Conservation (phyloP, 2,329 filamentous ascomycete species). For the Scorias spongiosa region DNA sequence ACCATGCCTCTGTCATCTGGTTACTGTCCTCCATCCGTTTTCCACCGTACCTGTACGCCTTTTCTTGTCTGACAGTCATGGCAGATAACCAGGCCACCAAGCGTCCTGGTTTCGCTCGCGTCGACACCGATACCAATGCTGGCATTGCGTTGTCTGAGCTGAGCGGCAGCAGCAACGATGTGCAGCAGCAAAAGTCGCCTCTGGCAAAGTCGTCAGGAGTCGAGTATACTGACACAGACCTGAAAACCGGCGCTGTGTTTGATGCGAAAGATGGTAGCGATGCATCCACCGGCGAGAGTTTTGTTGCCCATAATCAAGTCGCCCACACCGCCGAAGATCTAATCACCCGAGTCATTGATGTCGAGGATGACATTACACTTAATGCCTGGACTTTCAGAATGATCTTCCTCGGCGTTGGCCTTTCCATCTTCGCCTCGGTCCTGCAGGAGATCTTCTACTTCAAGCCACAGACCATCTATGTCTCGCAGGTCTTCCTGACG, state of each 20-base stretch:
- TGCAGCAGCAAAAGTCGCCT: not conserved
- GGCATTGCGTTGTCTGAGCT: not conserved
- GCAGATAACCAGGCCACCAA: not conserved
- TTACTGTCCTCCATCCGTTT: too few species aligned
- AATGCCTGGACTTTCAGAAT: constrained; percentile 25
- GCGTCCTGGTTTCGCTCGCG: not conserved
- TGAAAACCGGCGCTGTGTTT: not conserved
- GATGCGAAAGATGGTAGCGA: not conserved
- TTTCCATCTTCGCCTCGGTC: constrained; percentile 17
- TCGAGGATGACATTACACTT: constrained; percentile 24
- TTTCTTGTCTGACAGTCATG: not conserved
- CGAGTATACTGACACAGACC: not conserved
- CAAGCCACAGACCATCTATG: constrained; percentile 31
- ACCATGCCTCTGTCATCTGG: too few species aligned
- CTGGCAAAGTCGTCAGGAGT: not conserved
- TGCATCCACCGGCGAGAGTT: not conserved
- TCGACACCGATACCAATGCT: not conserved
- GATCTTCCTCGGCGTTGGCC: constrained; percentile 19
- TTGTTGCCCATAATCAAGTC: not conserved
- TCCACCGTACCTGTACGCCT: too few species aligned
- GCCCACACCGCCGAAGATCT: constrained; percentile 16
- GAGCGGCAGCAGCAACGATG: not conserved
- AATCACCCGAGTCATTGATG: constrained; percentile 19
- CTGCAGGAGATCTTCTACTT: constrained; percentile 33
- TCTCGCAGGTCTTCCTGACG: constrained; percentile 30